phyloP scores from a whole-genome alignment of 2,329 filamentous ascomycete species.

The Exserohilum rostratum region DNA sequence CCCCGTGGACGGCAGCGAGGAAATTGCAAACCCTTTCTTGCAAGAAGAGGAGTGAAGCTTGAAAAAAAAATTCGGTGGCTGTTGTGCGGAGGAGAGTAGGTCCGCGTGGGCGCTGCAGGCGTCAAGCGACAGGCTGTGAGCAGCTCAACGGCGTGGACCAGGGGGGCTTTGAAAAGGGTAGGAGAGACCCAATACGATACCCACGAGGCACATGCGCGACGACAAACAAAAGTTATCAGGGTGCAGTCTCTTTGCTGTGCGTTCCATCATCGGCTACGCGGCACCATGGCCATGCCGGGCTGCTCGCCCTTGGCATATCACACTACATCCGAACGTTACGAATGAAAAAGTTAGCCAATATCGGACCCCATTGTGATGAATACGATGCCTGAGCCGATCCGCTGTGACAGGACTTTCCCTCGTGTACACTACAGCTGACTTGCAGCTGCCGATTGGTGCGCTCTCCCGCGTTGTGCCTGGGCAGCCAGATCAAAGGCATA shows the following conservation, averaged over 20 bases:
- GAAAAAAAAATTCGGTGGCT: neutral
- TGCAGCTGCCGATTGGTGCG: no score
- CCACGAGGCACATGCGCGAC: conserved; percentile 5
- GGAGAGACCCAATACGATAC: conserved; percentile 4
- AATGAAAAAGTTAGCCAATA: neutral
- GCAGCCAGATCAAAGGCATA: no score
- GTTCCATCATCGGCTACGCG: neutral
- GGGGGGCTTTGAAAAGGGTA: neutral
- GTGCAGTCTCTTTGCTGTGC: neutral
- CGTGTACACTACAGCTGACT: no score
- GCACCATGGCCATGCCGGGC: neutral
- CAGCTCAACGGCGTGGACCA: neutral
- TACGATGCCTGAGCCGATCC: no score
- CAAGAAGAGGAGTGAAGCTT: conserved; percentile 61
- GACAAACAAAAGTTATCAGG: neutral
- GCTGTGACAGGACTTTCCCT: no score
- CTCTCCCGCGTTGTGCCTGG: no score
- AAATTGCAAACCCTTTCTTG: conserved; percentile 92
- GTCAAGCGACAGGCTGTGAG: neutral
- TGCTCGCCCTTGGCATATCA: conserved; percentile 1
- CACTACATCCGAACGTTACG: neutral
- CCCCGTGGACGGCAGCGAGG: conserved; percentile 91
- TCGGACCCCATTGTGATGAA: neutral
- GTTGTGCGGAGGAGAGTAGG: neutral
- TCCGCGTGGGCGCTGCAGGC: neutral